These are phyloP conservation scores for Lactarius indigo DNA, from an alignment of 768 basidiomycete genomes.

Conservation along the genomic window DNA sequence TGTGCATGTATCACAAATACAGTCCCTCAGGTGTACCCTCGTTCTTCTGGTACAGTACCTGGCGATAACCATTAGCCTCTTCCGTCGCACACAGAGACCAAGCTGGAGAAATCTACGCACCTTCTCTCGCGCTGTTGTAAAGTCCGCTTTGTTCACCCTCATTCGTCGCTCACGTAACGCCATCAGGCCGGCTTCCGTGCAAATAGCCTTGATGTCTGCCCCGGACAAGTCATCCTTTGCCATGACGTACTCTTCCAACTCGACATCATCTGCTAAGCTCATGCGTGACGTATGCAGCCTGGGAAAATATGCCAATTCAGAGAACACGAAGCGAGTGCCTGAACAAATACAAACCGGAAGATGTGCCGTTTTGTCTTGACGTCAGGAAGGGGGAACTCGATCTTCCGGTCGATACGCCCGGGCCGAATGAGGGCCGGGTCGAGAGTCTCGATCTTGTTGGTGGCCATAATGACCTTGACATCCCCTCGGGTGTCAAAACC, in stretches of 20 bases:
- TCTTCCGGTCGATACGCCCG: slow-evolving; percentile 98
- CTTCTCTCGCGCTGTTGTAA: slow-evolving; percentile 91
- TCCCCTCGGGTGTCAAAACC: slow-evolving; percentile 99
- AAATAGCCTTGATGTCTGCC: slow-evolving; percentile 98
- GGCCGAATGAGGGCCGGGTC: slow-evolving; percentile 98
- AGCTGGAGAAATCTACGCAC: slow-evolving; percentile 39
- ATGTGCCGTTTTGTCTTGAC: slow-evolving; percentile 99
- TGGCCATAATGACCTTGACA: slow-evolving; percentile 99
- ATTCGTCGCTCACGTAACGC: slow-evolving; percentile 93
- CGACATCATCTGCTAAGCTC: slow-evolving; percentile 84
- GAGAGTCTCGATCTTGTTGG: slow-evolving; percentile 94
- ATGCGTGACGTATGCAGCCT: slow-evolving; percentile 93
- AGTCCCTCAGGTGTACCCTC: slow-evolving; percentile 92
- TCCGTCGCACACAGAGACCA: slow-evolving; percentile 14
- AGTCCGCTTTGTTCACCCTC: slow-evolving; percentile 90
- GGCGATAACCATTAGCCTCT: slow-evolving; percentile 22
- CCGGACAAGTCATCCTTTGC: slow-evolving; percentile 95
- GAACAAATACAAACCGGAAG: slow-evolving; percentile 60
- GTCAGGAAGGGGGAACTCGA: slow-evolving; percentile 96
- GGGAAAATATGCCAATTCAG: slow-evolving; percentile 17
- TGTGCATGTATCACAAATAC: slow-evolving; percentile 53
- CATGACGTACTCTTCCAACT: slow-evolving; percentile 92
- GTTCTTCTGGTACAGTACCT: slow-evolving; percentile 94
- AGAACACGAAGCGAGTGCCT: not conserved
- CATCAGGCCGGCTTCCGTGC: slow-evolving; percentile 96